Base-by-base conservation (phyloP, 352 stramenopile genomes). In the Pythium aquatile region DNA sequence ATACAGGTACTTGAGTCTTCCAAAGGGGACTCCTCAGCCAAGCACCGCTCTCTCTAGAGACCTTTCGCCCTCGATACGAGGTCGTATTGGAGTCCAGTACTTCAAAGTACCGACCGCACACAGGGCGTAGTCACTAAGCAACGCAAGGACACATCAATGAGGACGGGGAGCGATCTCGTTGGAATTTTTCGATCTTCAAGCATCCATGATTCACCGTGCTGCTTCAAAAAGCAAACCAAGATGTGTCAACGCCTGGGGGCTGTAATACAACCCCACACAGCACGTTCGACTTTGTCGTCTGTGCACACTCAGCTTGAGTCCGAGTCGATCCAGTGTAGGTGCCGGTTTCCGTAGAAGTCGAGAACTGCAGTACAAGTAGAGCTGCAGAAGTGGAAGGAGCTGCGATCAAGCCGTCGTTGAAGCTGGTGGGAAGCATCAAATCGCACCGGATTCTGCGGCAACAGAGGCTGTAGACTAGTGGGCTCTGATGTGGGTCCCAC, bases 121-220 rank as follows among this genome's bases (percentile, higher is more conserved):
- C 20, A 24, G 20, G 20, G 20, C 32, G 8, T 35, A 35, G 32
- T 0, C 32, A 9, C 32, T 35, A 35, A 9, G 32, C 32, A 35
- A 9, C 5, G 32, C 32, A 35, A 0, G 32, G 32, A 35, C 32
- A 35, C 32, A 35, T 35, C 32, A 35, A 35, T 35, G 8, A 35
- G 32, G 44, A 51, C n/a, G n/a, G 16, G 44, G 20, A 29, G n/a
- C 5, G 9, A 17, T 14, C 14, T 24, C 16, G 14, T 8, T 11
- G 20, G 44, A 30, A 51, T 17, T 29, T 51, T 51, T 51, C 44
- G 44, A 51, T 51, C 44, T 51, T 51, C 20, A 51, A 51, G 9
- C n/a, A 30, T 51, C 7, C 5, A 16, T 28, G 0, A 3, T 30
- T 17, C 44, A 30, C 44, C 20, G 3, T 17, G 17, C 24, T 30